A percentile compares a stretch with the other conserved stretches of the same genome.
Conservation (phyloP, 352 stramenopile genomes). For the Globisporangium cystogenes region DNA sequence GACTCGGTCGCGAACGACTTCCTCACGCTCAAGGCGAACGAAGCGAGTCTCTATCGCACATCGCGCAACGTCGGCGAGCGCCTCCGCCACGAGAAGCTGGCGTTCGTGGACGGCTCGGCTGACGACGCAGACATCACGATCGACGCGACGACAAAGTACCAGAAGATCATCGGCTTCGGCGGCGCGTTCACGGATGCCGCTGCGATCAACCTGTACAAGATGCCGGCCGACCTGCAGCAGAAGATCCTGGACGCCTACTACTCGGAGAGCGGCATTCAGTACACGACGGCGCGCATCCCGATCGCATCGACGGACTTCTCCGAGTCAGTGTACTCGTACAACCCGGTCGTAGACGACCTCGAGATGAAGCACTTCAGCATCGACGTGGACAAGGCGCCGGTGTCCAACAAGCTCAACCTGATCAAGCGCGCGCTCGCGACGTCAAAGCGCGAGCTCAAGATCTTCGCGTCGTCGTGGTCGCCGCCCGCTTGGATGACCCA, state of each 20-base stretch:
- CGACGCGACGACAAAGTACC: conserved; percentile 45
- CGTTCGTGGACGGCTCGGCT: conserved; percentile 18
- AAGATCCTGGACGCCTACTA: conserved; percentile 75
- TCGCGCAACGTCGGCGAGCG: conserved; percentile 44
- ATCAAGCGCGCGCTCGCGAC: conserved; percentile 50
- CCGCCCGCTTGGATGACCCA: conserved; percentile 86
- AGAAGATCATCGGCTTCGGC: conserved; percentile 86
- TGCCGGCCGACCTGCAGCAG: conserved; percentile 45
- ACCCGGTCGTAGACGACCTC: conserved; percentile 56
- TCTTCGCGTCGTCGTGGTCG: conserved; percentile 87
- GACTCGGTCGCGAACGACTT: conserved; percentile 50
- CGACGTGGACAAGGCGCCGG: conserved; percentile 49
- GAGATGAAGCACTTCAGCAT: conserved; percentile 69
- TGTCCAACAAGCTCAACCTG: conserved; percentile 65
- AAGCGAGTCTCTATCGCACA: conserved; percentile 37
- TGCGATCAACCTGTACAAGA: conserved; percentile 70
- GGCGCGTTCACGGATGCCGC: conserved; percentile 86
- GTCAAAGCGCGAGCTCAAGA: conserved; percentile 32
- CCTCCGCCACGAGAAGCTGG: conserved; percentile 31
- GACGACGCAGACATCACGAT: conserved; percentile 36
- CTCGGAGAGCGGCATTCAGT: conserved; percentile 59
- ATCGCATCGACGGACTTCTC: conserved; percentile 88
- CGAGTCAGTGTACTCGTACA: conserved; percentile 79
- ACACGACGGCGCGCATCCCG: conserved; percentile 70
- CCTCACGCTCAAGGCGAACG: conserved; percentile 22